phyloP scores from a whole-genome alignment of 345 rosid species.

The Moricandia moricandioides region DNA sequence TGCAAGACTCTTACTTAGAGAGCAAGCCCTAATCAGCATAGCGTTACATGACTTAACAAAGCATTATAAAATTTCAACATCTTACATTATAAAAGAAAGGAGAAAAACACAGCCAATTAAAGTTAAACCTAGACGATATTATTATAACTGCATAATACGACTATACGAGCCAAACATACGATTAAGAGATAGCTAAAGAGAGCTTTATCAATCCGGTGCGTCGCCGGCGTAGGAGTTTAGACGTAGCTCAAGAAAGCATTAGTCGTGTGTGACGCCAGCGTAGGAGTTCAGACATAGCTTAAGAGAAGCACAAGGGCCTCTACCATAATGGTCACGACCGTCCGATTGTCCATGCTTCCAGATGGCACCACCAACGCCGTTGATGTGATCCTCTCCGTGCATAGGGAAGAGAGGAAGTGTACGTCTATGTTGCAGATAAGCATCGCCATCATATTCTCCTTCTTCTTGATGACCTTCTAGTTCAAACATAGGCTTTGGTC shows the following conservation, averaged over 20 bases:
- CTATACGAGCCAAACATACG: slow-evolving; percentile 11
- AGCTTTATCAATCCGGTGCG: slow-evolving; percentile 34
- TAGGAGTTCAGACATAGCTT: slow-evolving; percentile 80
- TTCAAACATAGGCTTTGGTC: slow-evolving; percentile 36
- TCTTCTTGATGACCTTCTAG: slow-evolving; percentile 40
- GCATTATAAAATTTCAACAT: neutral
- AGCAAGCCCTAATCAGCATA: too few relatives aligned
- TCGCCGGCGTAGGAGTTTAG: slow-evolving; percentile 57
- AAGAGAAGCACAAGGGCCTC: slow-evolving; percentile 54
- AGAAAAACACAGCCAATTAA: neutral
- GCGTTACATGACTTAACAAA: too few relatives aligned
- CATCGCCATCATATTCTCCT: slow-evolving; percentile 36
- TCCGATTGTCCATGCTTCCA: slow-evolving; percentile 35
- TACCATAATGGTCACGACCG: slow-evolving; percentile 26
- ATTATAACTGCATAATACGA: slow-evolving; percentile 9
- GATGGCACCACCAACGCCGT: slow-evolving; percentile 24
- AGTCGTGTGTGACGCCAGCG: slow-evolving; percentile 17
- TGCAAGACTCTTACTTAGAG: too few relatives aligned
- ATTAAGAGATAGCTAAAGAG: slow-evolving; percentile 11
- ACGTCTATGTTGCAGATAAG: slow-evolving; percentile 47
- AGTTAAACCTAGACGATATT: slow-evolving; percentile 21
- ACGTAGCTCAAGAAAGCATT: slow-evolving; percentile 67
- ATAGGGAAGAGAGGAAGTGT: slow-evolving; percentile 92
- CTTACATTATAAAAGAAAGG: neutral
- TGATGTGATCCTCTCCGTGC: slow-evolving; percentile 55